Base-by-base conservation (phyloP, 345 rosid species). In the Linum trigynum region DNA sequence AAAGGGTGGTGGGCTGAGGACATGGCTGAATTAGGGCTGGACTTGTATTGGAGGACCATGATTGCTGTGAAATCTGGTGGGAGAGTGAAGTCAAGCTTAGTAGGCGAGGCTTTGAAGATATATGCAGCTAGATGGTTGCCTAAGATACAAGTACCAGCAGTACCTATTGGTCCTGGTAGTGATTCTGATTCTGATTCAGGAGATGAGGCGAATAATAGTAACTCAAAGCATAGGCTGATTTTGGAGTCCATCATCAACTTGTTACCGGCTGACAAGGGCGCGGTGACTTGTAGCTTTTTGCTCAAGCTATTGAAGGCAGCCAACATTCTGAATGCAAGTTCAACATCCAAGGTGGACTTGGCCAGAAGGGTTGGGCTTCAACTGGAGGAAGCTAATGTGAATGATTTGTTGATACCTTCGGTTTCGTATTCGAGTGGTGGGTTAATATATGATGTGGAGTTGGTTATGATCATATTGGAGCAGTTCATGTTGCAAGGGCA, bases 1-100 rank as follows among this genome's bases (percentile, higher is more conserved):
- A 86, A 76, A 67, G 92, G 90, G 11, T 94, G 97, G 99, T 94
- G 99, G 99, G 99, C 90, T 59, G 95, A 94, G 72, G 99, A 94
- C 72, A 78, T 94, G 39, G 97, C 97, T 1, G 99, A 94, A 75
- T 68, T 94, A 67, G 78, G 96, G 39, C 84, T 94, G 41, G 96
- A 90, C 77, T 80, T 90, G 35, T 94, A 90, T 42, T 94, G 96
- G 99, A 86, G 96, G 75, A 81, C 85, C 42, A 85, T 90, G 96
- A 78, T 88, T 57, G 95, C 90, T 12, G 76, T 94, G 40, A 94
- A 94, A 73, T 84, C 99, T 5, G 87, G 92, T 36, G 92, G 90
- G 12, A 88, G 76, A 70, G 78, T 86, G 56, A 84, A 95, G 2
- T 67, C 86, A 1, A 82, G 62, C 69, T 85, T 94, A 16, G 64